phyloP scores from a whole-genome alignment of 495 filamentous ascomycete species.

The Beverwykella pulmonaria region DNA sequence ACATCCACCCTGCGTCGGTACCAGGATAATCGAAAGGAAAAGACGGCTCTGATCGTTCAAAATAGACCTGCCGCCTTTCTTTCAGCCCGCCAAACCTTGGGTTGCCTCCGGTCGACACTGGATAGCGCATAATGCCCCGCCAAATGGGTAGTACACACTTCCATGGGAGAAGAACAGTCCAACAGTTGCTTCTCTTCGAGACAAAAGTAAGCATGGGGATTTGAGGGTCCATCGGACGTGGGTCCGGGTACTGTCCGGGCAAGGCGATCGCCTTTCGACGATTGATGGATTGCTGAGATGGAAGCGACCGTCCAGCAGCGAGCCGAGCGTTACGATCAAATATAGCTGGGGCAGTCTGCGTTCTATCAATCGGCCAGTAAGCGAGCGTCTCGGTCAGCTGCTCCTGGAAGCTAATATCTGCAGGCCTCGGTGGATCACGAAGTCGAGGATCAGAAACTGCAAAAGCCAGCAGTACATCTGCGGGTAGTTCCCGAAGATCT shows the following conservation, averaged over 20 bases:
- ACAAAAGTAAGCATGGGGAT: conserved; percentile 79
- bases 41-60: conserved; percentile 77
- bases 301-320: conserved; percentile 63
- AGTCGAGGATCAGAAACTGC: conserved; percentile 78
- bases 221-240: conserved; percentile 68
- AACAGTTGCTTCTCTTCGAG: conserved; percentile 58
- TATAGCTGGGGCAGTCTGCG: conserved; percentile 56
- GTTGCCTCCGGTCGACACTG: conserved; percentile 75
- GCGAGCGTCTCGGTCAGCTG: conserved; percentile 62
- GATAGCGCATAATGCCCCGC: conserved; percentile 85
- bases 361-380: conserved; percentile 69
- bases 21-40: conserved; percentile 90
- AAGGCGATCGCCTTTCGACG: conserved; percentile 70
- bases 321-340: conserved; percentile 70
- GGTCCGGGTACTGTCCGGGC: conserved; percentile 65
- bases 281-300: conserved; percentile 84
- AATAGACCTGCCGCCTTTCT: conserved; percentile 77
- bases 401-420: conserved; percentile 51
- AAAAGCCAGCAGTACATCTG: conserved; percentile 72
- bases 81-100: conserved; percentile 80
- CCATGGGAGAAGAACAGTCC: conserved; percentile 90
- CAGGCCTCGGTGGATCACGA: conserved; percentile 63
- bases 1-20: conserved; percentile 75
- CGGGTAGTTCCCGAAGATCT: conserved; percentile 75
- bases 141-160: conserved; percentile 85